Evolutionary conservation across 768 basidiomycete species (phyloP).

Genomic region (Crepidotus variabilis): DNA sequence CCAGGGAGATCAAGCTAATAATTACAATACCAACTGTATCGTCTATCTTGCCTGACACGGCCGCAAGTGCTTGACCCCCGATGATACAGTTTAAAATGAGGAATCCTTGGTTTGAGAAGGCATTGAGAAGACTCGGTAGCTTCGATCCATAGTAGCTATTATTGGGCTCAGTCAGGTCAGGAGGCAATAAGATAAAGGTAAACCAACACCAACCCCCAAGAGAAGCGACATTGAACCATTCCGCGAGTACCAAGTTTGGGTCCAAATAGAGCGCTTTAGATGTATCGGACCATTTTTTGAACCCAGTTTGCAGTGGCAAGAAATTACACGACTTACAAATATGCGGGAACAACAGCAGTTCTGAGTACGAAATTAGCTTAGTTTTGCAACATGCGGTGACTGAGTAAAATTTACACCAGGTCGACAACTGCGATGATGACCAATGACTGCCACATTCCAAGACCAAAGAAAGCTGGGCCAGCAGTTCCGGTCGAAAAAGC

Average conservation of each 20-base stretch:
- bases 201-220: conserved; percentile 23
- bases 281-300: neutral
- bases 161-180: neutral
- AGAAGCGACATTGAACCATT: conserved; percentile 61
- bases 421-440: conserved; percentile 43
- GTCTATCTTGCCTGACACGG: conserved; percentile 39
- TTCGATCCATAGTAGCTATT: conserved; percentile 55
- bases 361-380: conserved; percentile 15
- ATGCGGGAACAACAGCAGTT: conserved; percentile 51
- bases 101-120: conserved; percentile 59
- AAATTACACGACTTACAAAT: conserved; percentile 41
- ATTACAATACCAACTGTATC: conserved; percentile 38
- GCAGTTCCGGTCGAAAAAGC: conserved; percentile 59
- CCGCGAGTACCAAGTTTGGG: conserved; percentile 78
- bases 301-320: neutral
- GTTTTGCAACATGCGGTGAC: neutral
- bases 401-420: conserved; percentile 28
- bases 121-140: conserved; percentile 51
- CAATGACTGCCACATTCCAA: conserved; percentile 49
- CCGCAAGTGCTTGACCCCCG: conserved; percentile 63
- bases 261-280: conserved; percentile 57
- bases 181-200: neutral
- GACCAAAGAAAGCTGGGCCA: conserved; percentile 53
- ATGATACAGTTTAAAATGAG: conserved; percentile 65
- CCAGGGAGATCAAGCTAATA: conserved; percentile 32